These are phyloP conservation scores for Vitis hybrid DNA, from an alignment of 177 flowering plant genomes.

Conservation along the genomic window DNA sequence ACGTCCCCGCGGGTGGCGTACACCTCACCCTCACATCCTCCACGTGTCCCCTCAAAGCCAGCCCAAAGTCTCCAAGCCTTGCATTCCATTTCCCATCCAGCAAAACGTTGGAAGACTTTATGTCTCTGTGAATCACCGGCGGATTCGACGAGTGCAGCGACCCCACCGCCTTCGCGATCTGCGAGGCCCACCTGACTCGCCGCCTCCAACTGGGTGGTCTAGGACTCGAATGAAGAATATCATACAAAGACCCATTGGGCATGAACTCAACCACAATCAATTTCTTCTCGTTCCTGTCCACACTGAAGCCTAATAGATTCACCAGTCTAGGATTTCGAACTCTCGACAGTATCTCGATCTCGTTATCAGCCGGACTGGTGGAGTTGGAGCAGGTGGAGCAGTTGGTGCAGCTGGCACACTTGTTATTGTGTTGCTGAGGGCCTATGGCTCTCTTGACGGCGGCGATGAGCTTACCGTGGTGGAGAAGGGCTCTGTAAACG, in stretches of 20 bases:
- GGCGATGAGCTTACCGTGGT: constrained; percentile 50
- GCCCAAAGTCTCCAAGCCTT: constrained; percentile 59
- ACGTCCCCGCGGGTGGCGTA: constrained; percentile 74
- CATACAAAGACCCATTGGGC: constrained; percentile 63
- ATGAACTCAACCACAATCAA: constrained; percentile 61
- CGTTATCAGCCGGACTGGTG: constrained; percentile 48
- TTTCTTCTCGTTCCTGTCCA: constrained; percentile 16
- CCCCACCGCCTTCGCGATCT: constrained; percentile 49
- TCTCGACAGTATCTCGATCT: constrained; percentile 55
- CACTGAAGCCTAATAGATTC: constrained; percentile 52
- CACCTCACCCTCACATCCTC: constrained; percentile 43
- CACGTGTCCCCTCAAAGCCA: constrained; percentile 54
- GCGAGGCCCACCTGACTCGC: constrained; percentile 45
- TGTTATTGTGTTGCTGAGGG: background rate
- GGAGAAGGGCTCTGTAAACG: constrained; percentile 67
- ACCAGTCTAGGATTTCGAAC: constrained; percentile 47
- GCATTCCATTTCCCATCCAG: constrained; percentile 45
- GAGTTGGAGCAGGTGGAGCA: background rate
- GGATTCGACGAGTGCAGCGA: constrained; percentile 51
- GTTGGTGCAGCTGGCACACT: background rate
- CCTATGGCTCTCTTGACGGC: constrained; percentile 52
- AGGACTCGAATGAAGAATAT: constrained; percentile 36
- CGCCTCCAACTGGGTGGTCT: constrained; percentile 47
- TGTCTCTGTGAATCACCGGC: constrained; percentile 69
- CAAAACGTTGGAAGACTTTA: constrained; percentile 61